phyloP scores from a whole-genome alignment of 2,329 filamentous ascomycete genomes.

The Colletotrichum sp. region DNA sequence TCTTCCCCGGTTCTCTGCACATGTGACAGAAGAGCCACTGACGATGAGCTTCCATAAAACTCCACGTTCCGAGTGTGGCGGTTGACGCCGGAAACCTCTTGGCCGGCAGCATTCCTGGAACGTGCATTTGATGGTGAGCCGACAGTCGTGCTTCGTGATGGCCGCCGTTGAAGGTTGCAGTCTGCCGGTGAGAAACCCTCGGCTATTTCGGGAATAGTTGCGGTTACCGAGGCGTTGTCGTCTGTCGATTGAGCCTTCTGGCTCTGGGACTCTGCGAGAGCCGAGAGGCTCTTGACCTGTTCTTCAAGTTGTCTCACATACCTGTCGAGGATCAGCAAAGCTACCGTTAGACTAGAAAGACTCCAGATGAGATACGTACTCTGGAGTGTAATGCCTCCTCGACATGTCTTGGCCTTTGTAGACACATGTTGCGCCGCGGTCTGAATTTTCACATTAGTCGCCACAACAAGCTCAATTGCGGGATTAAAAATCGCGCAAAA shows the following conservation, averaged over 20 bases:
- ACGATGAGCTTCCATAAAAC: constrained; percentile 54
- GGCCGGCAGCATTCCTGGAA: constrained; percentile 30
- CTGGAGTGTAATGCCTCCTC: constrained; percentile 25
- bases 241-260: not conserved
- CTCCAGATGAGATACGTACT: constrained; percentile 20
- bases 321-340: not conserved
- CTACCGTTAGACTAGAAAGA: not conserved
- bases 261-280: not conserved
- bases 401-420: constrained; percentile 29
- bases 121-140: constrained; percentile 26
- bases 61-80: constrained; percentile 50
- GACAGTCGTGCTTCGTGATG: not conserved
- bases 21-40: constrained; percentile 48
- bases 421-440: constrained; percentile 29
- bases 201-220: constrained; percentile 16
- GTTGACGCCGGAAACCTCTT: constrained; percentile 49
- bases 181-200: not conserved
- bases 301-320: constrained; percentile 29
- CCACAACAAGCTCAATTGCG: not conserved
- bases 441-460: not conserved
- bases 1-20: constrained; percentile 35
- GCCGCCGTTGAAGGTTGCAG: not conserved
- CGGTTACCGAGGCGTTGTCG: constrained; percentile 3
- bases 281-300: constrained; percentile 25
- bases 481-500: not conserved